Base-by-base conservation (phyloP, 169 alveolate species). In the Eimeria necatrix region DNA sequence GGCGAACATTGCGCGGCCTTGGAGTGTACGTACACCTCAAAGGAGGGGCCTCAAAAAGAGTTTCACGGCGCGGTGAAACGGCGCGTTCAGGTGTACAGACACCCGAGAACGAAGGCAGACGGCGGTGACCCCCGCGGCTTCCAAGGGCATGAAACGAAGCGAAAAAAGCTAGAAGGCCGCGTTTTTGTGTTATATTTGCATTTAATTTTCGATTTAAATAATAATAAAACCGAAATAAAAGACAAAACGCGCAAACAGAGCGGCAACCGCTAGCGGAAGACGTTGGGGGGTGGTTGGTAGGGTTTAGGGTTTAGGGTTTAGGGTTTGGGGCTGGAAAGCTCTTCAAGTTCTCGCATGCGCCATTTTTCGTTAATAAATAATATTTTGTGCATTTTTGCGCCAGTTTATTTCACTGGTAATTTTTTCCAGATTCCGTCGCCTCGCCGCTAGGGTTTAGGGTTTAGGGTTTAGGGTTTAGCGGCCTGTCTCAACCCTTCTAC, bases 1-100 rank as follows among this genome's bases (percentile, higher is more conserved):
- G 51, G 83, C 83, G 83, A 73, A 73, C 60, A 74, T 46, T 53
- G 16, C 41, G 24, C 8, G 60, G 85, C 41, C 12, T 4, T 32
- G 85, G 49, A 51, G 85, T 70, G 80, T 70, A 7, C 24, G 85
- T 41, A 32, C 61, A 74, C 41, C 85, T 16, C 41, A 48, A 74
- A 20, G 0, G 12, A 41, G 60, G 24, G 14, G 41, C 24, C 3
- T 6, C 8, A 74, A 41, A 20, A 8, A 41, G 2, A 1, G 16
- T 4, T 6, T 12, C 4, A 4, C 83, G 46, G 18, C 46, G 83
- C 51, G 20, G 68, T 18, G 68, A 10, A 56, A 18, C 20, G 22
- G 2, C 68, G 41, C 41, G 41, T 32, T 32, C 8, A 20, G 74
- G 24, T 22, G 26, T 64, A 64, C 22, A 64, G 12, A 64, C 8